phyloP scores from a whole-genome alignment of 176 grass and related monocot genomes.

The Carex parvula region DNA sequence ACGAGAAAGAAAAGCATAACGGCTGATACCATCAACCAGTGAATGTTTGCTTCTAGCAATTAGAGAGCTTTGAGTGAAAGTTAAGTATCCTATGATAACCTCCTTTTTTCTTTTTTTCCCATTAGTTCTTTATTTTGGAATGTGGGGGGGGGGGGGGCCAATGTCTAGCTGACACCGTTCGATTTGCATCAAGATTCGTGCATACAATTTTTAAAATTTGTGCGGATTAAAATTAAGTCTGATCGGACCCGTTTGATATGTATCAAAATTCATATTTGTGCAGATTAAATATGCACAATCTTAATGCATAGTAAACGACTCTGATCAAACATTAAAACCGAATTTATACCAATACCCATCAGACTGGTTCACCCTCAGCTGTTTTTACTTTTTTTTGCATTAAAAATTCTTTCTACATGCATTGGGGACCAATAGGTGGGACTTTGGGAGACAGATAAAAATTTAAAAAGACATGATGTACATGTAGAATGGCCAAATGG shows the following conservation, averaged over 20 bases:
- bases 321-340: too few species aligned
- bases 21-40: neutral
- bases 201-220: too few species aligned
- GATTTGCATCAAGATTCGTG: too few species aligned
- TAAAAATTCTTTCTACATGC: constrained; percentile 16
- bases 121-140: neutral
- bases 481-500: neutral
- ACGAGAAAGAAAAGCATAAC: constrained; percentile 15
- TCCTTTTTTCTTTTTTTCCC: too few species aligned
- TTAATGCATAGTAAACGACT: too few species aligned
- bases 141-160: too few species aligned
- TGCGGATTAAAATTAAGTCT: too few species aligned
- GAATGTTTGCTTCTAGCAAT: constrained; percentile 1
- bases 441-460: constrained; percentile 23
- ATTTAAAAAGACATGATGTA: neutral
- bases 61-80: constrained; percentile 9
- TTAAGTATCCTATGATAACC: neutral
- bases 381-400: neutral
- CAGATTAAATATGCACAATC: too few species aligned
- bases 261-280: too few species aligned
- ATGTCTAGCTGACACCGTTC: too few species aligned
- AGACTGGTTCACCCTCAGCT: neutral
- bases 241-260: too few species aligned
- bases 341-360: too few species aligned
- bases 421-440: constrained; percentile 21